Conservation (phyloP, 768 basidiomycete species). For the Boletus pseudo-olivaceus region DNA sequence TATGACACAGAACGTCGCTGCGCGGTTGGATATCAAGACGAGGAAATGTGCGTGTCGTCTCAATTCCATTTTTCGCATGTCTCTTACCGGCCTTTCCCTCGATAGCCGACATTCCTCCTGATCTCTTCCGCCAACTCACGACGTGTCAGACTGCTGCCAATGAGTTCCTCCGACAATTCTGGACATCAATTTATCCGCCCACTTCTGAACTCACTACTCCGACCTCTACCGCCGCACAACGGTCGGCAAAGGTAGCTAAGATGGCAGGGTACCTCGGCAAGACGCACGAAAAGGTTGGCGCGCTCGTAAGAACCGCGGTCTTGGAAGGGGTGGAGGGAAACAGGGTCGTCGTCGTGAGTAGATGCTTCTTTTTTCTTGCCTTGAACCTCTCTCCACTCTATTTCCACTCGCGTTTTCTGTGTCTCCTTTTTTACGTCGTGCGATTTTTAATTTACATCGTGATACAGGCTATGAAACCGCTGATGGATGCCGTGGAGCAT, state of each 20-base stretch:
- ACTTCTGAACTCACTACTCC: constrained; percentile 52
- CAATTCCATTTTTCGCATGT: neutral
- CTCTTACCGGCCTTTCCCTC: neutral
- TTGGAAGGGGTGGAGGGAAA: constrained; percentile 58
- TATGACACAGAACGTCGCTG: constrained; percentile 81
- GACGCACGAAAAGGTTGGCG: constrained; percentile 79
- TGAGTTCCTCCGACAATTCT: constrained; percentile 95
- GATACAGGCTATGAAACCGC: constrained; percentile 70
- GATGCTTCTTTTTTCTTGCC: constrained; percentile 1
- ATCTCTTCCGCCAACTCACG: constrained; percentile 76
- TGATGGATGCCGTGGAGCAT: constrained; percentile 68
- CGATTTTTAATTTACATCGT: neutral
- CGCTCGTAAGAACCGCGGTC: constrained; percentile 63
- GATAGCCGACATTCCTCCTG: constrained; percentile 76
- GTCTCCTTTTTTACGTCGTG: neutral
- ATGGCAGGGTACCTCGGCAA: constrained; percentile 82
- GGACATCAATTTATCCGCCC: constrained; percentile 83
- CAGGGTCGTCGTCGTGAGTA: constrained; percentile 62
- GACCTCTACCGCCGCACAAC: constrained; percentile 59
- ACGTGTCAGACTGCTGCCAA: constrained; percentile 91
- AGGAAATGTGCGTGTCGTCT: constrained; percentile 58
- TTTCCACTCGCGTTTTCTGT: no score
- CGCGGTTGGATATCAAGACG: constrained; percentile 62
- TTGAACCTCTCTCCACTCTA: no score
- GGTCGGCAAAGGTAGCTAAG: constrained; percentile 74